phyloP scores from a whole-genome alignment of 2,329 filamentous ascomycete genomes.

The Aspergillus tubingensis region DNA sequence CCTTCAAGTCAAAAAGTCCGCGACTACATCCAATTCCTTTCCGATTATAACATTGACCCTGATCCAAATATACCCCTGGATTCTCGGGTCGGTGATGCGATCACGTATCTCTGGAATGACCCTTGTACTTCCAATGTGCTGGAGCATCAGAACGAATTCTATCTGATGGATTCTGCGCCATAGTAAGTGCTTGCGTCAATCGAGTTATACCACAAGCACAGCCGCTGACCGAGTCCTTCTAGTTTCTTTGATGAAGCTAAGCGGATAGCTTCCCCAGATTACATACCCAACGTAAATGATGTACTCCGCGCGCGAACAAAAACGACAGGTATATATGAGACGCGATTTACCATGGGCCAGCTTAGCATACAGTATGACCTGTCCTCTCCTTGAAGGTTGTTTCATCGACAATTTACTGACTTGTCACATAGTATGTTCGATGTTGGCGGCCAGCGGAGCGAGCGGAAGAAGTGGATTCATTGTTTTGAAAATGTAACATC shows the following conservation, averaged over 20 bases:
- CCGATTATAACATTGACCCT: slow-evolving; percentile 86
- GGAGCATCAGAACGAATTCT: slow-evolving; percentile 96
- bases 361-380: slow-evolving; percentile 90
- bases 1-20: slow-evolving; percentile 71
- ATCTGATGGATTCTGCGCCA: slow-evolving; percentile 97
- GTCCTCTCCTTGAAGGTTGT: slow-evolving; percentile 1
- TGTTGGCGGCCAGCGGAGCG: slow-evolving; percentile 93
- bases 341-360: slow-evolving; percentile 96
- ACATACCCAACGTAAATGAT: slow-evolving; percentile 91
- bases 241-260: slow-evolving; percentile 96
- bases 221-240: slow-evolving; percentile 24
- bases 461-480: slow-evolving; percentile 99
- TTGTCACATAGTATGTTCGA: slow-evolving; percentile 82
- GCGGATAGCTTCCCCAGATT: slow-evolving; percentile 80
- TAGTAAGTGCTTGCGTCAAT: slow-evolving; percentile 66
- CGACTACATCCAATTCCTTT: slow-evolving; percentile 74
- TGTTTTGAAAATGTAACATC: slow-evolving; percentile 99
- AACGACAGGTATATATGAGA: slow-evolving; percentile 99
- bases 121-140: slow-evolving; percentile 78
- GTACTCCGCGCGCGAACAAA: slow-evolving; percentile 95
- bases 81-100: slow-evolving; percentile 74
- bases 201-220: slow-evolving; percentile 18
- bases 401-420: slow-evolving; percentile 26
- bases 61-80: slow-evolving; percentile 87
- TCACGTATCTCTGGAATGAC: slow-evolving; percentile 88